phyloP scores from a whole-genome alignment of 2,329 filamentous ascomycete species.

The Colletotrichum incanum region DNA sequence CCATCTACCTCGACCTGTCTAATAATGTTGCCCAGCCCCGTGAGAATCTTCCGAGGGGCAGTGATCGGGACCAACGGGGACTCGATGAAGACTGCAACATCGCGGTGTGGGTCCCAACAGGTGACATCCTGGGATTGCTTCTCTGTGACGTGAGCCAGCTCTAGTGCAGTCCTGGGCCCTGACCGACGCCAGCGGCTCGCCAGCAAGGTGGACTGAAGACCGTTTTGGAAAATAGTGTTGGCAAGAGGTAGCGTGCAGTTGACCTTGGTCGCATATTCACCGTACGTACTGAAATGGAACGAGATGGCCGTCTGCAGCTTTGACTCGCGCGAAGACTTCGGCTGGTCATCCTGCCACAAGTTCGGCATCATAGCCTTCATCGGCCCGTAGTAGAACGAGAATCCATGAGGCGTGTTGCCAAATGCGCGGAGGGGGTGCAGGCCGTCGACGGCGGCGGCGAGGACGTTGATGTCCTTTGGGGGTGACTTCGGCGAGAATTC shows the following conservation, averaged over 20 bases:
- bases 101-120: slow-evolving; percentile 42
- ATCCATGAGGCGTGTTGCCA: slow-evolving; percentile 56
- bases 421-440: slow-evolving; percentile 57
- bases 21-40: slow-evolving; percentile 85
- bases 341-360: slow-evolving; percentile 55
- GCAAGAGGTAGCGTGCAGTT: slow-evolving; percentile 76
- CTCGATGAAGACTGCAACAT: slow-evolving; percentile 43
- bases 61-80: slow-evolving; percentile 75
- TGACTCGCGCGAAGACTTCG: slow-evolving; percentile 9
- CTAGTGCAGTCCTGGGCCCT: slow-evolving; percentile 46
- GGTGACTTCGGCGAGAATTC: not conserved
- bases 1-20: slow-evolving; percentile 70
- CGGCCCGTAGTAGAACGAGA: slow-evolving; percentile 68
- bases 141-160: slow-evolving; percentile 50
- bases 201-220: slow-evolving; percentile 71
- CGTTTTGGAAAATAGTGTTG: slow-evolving; percentile 84
- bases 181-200: slow-evolving; percentile 57
- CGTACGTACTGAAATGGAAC: slow-evolving; percentile 2
- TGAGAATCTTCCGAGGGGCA: slow-evolving; percentile 71
- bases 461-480: slow-evolving; percentile 56
- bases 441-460: slow-evolving; percentile 71
- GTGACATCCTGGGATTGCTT: slow-evolving; percentile 59
- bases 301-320: slow-evolving; percentile 36
- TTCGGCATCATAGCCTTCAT: slow-evolving; percentile 60
- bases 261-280: slow-evolving; percentile 31